Base-by-base conservation (phyloP, 805 yeast species). In the Saccharomyces kudriavzevii region DNA sequence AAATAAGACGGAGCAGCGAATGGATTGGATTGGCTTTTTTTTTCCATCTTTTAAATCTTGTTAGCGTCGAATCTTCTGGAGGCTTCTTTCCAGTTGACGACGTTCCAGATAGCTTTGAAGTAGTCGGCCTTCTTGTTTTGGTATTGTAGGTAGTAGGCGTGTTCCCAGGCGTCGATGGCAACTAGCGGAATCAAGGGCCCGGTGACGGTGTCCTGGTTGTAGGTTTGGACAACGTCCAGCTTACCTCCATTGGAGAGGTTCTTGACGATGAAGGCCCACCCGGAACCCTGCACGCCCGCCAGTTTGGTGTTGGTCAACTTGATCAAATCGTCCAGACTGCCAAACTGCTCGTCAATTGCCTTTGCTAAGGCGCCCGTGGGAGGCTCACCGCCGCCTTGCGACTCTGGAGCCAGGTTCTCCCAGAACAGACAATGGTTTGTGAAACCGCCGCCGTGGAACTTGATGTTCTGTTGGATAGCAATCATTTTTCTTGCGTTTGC, bases 81-180 rank as follows among this genome's bases (percentile, higher is more conserved):
- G 52, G 96, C 97, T 73, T 85, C 95, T 71, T 84, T 78, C 97
- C 97, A 89, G 82, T 89, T 89, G 73, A 90, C 80, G 47, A 89
- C 96, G 66, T 87, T 85, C 97, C 97, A 89, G 73, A 89, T 87
- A 58, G 95, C 92, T 74, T 87, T 84, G 82, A 90, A 89, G 77
- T 90, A 89, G 68, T 89, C 96, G 47, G 72, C 95, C 79, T 90
- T 89, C 69, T 85, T 90, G 76, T 89, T 89, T 76, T 87, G 85
- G 78, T 89, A 89, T 74, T 89, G 96, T 73, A 90, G 78, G 79
- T 89, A 89, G 79, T 89, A 89, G 52, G 97, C 96, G 68, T 89
- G 97, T 74, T 89, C 97, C 97, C 97, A 89, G 56, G 96, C 96
- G 65, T 89, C 97, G 68, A 89, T 87, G 52, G 96, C 96, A 53